Evolutionary conservation across 371 early-diverging fungal species (phyloP).

Genomic region (Apophysomyces variabilis): DNA sequence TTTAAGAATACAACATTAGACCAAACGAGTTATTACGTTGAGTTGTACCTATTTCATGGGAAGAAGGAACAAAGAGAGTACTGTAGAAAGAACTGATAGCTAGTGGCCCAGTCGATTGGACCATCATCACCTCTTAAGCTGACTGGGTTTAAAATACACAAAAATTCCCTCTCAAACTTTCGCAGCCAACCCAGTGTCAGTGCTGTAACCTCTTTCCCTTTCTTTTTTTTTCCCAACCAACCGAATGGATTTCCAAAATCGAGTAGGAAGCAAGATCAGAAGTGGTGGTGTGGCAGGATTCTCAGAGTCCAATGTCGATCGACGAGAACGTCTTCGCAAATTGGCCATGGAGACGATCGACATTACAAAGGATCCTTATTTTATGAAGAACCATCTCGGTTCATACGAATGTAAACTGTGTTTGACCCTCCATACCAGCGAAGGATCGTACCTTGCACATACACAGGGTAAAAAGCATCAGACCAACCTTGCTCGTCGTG

Average conservation of each 20-base stretch:
- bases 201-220: no score
- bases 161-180: no score
- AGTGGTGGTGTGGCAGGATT: constrained; percentile 87
- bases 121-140: no score
- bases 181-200: no score
- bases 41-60: no score
- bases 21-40: no score
- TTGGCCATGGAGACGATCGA: constrained; percentile 97
- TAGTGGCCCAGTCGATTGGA: no score
- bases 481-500: constrained; percentile 91
- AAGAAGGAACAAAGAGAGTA: no score
- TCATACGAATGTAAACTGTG: constrained; percentile 98
- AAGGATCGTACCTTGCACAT: constrained; percentile 96
- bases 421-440: constrained; percentile 93
- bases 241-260: constrained; percentile 78
- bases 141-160: no score
- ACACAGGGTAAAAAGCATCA: constrained; percentile 99
- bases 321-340: constrained; percentile 94
- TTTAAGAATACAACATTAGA: no score
- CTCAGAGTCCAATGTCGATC: constrained; percentile 90
- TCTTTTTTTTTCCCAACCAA: not conserved
- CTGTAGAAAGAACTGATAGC: no score
- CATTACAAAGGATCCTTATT: constrained; percentile 96
- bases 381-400: constrained; percentile 97
- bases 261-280: constrained; percentile 93